phyloP scores from a whole-genome alignment of 257 asterid genomes.

The Nicotiana noctiflora region DNA sequence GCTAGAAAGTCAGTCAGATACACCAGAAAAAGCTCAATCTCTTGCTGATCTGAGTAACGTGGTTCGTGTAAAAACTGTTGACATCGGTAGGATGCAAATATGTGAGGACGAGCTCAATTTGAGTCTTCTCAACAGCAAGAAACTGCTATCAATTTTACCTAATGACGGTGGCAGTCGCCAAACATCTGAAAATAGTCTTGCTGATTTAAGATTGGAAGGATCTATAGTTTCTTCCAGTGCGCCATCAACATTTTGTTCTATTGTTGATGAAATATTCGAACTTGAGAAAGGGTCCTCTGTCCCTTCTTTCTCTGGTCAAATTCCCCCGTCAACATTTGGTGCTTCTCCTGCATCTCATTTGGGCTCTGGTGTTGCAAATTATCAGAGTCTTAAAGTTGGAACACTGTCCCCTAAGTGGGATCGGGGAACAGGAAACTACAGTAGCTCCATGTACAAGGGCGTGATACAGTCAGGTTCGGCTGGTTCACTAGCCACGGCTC shows the following conservation, averaged over 20 bases:
- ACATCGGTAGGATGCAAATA: slow-evolving; percentile 69
- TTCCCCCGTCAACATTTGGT: slow-evolving; percentile 38
- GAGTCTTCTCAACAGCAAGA: slow-evolving; percentile 65
- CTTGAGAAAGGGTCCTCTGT: slow-evolving; percentile 73
- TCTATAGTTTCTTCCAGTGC: slow-evolving; percentile 36
- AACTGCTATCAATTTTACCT: slow-evolving; percentile 36
- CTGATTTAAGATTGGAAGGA: slow-evolving; percentile 42
- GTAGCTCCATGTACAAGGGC: slow-evolving; percentile 33
- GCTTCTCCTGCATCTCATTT: slow-evolving; percentile 52
- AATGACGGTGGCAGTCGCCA: slow-evolving; percentile 30
- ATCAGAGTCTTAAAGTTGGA: slow-evolving; percentile 44
- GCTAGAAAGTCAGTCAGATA: slow-evolving; percentile 68
- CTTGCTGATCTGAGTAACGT: slow-evolving; percentile 56
- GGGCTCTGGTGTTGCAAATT: slow-evolving; percentile 40
- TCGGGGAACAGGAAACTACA: slow-evolving; percentile 40
- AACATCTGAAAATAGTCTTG: slow-evolving; percentile 40
- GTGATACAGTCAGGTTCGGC: slow-evolving; percentile 53
- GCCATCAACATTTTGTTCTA: slow-evolving; percentile 58
- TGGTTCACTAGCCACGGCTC: slow-evolving; percentile 39
- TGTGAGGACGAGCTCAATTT: slow-evolving; percentile 74
- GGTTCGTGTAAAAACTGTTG: slow-evolving; percentile 57
- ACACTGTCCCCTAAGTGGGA: slow-evolving; percentile 62
- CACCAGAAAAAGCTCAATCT: slow-evolving; percentile 54
- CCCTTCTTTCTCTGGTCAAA: slow-evolving; percentile 33
- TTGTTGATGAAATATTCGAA: slow-evolving; percentile 93